These are phyloP conservation scores for Colletotrichum costaricense DNA, from an alignment of 2,329 filamentous ascomycete species.

Conservation along the genomic window DNA sequence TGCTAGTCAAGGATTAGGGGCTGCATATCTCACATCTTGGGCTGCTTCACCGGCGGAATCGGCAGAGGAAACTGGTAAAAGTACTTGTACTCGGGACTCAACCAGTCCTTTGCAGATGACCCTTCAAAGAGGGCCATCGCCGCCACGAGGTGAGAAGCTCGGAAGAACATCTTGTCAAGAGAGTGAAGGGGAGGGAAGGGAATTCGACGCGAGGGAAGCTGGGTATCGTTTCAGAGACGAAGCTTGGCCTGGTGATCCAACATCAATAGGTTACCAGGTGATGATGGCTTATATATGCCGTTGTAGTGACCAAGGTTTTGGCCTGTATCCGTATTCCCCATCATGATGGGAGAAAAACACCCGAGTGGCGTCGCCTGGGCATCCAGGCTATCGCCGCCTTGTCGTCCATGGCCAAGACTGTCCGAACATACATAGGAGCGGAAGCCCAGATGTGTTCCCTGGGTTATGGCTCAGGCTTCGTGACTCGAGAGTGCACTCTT, in stretches of 20 bases:
- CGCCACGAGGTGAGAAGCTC: slow-evolving; percentile 7
- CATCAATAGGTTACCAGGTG: background rate
- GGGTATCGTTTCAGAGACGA: background rate
- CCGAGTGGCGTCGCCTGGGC: slow-evolving; percentile 3
- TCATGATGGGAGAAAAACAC: background rate
- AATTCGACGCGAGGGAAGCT: background rate
- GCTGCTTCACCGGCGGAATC: slow-evolving; percentile 55
- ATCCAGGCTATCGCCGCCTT: slow-evolving; percentile 11
- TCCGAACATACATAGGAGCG: background rate
- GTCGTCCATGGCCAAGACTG: background rate
- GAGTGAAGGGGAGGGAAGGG: background rate
- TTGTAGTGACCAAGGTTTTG: background rate
- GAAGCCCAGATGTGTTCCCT: slow-evolving; percentile 7
- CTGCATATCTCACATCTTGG: slow-evolving; percentile 47
- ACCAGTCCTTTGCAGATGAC: slow-evolving; percentile 36
- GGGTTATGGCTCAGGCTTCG: slow-evolving; percentile 10
- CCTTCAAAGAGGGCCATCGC: slow-evolving; percentile 20
- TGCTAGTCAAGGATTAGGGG: background rate
- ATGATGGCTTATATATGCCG: background rate
- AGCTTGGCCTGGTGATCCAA: background rate
- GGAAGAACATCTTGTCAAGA: slow-evolving; percentile 8
- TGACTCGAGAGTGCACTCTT: background rate
- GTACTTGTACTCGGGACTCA: slow-evolving; percentile 49
- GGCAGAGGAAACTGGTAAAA: slow-evolving; percentile 55
- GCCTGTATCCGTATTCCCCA: background rate